These are phyloP conservation scores for Entophlyctis luteolus DNA, from an alignment of 192 early-diverging fungal genomes.

Conservation along the genomic window DNA sequence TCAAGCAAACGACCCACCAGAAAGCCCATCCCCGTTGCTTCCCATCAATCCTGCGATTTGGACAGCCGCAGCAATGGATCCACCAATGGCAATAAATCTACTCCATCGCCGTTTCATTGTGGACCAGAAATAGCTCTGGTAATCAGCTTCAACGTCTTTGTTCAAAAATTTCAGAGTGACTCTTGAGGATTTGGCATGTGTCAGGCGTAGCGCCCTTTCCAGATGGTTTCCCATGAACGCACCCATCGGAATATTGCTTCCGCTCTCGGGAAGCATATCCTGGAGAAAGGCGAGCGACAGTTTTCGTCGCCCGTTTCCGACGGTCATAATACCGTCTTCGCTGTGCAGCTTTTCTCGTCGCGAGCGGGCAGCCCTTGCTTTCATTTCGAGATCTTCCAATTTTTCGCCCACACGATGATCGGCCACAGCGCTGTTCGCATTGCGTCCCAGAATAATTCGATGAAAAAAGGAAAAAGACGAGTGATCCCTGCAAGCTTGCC, in stretches of 20 bases:
- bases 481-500: background rate
- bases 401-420: background rate
- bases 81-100: constrained; percentile 28
- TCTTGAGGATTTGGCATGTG: constrained; percentile 27
- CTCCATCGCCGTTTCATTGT: constrained; percentile 25
- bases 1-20: background rate
- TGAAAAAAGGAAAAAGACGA: background rate
- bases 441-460: background rate
- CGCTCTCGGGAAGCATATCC: constrained; percentile 12
- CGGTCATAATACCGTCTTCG: background rate
- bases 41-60: constrained; percentile 30
- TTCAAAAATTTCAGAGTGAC: constrained; percentile 31
- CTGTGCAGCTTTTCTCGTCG: background rate
- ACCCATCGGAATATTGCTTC: background rate
- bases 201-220: constrained; percentile 12
- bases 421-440: background rate
- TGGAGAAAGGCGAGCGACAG: constrained; percentile 28
- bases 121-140: constrained; percentile 29
- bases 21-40: background rate
- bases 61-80: constrained; percentile 14
- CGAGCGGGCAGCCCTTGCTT: background rate
- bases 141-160: constrained; percentile 28
- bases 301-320: constrained; percentile 8
- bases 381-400: background rate
- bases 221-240: constrained; percentile 23